A percentile compares a stretch with the other conserved stretches of the same genome.
phyloP scores from a whole-genome alignment of 371 early-diverging fungal genomes.

The Zychaea mexicana region DNA sequence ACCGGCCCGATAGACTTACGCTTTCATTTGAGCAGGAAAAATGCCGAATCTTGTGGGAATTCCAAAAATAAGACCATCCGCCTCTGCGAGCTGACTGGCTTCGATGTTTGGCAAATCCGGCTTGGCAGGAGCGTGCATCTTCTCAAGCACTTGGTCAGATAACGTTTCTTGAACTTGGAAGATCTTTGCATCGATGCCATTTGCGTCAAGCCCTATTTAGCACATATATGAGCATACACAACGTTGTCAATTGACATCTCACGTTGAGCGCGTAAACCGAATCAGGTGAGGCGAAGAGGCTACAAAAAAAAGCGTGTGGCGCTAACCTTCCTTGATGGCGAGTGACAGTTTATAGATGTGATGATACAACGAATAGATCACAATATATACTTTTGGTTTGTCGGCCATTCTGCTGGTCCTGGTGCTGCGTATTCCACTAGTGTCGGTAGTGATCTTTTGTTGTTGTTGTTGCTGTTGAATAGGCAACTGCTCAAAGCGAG shows the following conservation, averaged over 20 bases:
- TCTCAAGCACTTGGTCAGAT: slow-evolving; percentile 60
- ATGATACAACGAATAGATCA: slow-evolving; percentile 74
- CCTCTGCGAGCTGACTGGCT: slow-evolving; percentile 56
- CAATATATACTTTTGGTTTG: slow-evolving; percentile 55
- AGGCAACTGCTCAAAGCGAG: too few species aligned
- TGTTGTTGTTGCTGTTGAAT: not conserved
- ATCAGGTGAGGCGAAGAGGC: too few species aligned
- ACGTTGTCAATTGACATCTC: too few species aligned
- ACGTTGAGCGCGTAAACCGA: too few species aligned
- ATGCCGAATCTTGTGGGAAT: slow-evolving; percentile 66
- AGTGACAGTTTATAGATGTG: slow-evolving; percentile 76
- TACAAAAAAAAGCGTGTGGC: too few species aligned
- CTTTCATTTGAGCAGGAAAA: slow-evolving; percentile 78
- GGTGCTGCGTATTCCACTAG: too few species aligned
- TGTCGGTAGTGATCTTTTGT: too few species aligned
- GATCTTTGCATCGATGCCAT: slow-evolving; percentile 59
- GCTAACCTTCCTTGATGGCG: slow-evolving; percentile 53
- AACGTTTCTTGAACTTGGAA: slow-evolving; percentile 77
- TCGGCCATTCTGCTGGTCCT: not conserved
- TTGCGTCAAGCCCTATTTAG: slow-evolving; percentile 44
- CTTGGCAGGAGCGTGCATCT: slow-evolving; percentile 72
- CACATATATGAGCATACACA: not conserved
- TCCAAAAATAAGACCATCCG: slow-evolving; percentile 84
- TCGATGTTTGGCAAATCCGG: slow-evolving; percentile 66
- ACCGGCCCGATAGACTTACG: slow-evolving; percentile 23